Conservation (phyloP, 768 basidiomycete genomes). For the Serendipita sp. region DNA sequence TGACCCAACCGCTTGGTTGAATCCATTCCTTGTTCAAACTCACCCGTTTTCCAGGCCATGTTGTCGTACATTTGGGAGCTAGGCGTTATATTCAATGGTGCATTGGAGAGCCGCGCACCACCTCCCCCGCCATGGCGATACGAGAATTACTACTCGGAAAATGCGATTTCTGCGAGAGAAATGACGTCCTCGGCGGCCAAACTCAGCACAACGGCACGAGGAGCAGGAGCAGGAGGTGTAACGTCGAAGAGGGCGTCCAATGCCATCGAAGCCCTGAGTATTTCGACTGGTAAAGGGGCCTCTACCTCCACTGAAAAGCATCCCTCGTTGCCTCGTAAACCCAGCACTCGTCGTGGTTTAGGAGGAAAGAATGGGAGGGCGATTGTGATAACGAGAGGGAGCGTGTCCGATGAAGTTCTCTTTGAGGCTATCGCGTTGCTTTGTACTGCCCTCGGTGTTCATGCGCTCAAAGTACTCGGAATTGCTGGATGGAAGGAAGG, state of each 20-base stretch:
- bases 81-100: not conserved
- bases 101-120: not conserved
- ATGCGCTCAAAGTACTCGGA: not conserved
- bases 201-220: not conserved
- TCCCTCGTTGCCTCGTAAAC: not conserved
- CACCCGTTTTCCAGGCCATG: not conserved
- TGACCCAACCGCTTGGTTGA: no score
- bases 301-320: not conserved
- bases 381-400: not conserved
- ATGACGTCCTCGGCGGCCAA: not conserved
- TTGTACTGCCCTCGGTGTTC: not conserved
- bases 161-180: not conserved
- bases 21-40: not conserved
- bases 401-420: not conserved
- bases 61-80: not conserved
- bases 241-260: not conserved
- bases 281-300: not conserved
- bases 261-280: not conserved
- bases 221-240: not conserved
- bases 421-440: constrained; percentile 1
- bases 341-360: no score
- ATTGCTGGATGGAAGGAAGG: not conserved
- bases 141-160: not conserved
- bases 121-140: not conserved
- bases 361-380: not conserved